Percentiles rank a stretch among this genome's conserved stretches.
phyloP scores from a whole-genome alignment of 805 yeast species.

The Wickerhamiella spandovensis region DNA sequence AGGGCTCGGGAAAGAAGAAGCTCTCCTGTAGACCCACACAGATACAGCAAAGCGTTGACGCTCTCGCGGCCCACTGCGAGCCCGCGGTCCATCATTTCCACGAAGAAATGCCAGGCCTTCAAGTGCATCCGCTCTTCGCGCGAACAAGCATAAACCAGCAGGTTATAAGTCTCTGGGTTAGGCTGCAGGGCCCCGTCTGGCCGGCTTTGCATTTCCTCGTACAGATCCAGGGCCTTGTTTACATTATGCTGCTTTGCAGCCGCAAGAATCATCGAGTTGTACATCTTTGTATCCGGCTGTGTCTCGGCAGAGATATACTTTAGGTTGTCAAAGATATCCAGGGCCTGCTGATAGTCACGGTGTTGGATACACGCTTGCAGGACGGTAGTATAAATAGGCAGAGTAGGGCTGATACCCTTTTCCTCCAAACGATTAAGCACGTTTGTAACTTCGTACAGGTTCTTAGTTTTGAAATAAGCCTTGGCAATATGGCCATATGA shows the following conservation, averaged over 20 bases:
- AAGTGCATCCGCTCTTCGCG: constrained; percentile 33
- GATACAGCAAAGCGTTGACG: constrained; percentile 54
- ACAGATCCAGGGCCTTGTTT: constrained; percentile 65
- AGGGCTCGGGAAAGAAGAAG: constrained; percentile 52
- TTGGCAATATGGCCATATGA: constrained; percentile 25
- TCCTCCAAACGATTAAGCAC: constrained; percentile 17
- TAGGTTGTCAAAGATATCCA: constrained; percentile 68
- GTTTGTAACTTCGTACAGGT: constrained; percentile 16
- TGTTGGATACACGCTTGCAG: constrained; percentile 46
- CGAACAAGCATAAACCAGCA: constrained; percentile 58
- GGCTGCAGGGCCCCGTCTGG: constrained; percentile 28
- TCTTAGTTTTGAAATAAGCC: constrained; percentile 19
- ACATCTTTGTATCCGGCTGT: constrained; percentile 54
- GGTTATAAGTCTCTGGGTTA: constrained; percentile 34
- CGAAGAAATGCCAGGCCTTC: constrained; percentile 68
- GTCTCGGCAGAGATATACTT: constrained; percentile 58
- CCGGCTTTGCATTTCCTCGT: constrained; percentile 45
- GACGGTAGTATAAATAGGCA: constrained; percentile 38
- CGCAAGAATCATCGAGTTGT: constrained; percentile 56
- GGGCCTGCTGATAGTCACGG: constrained; percentile 44
- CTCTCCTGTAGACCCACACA: constrained; percentile 76
- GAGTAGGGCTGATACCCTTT: constrained; percentile 15
- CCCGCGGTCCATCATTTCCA: constrained; percentile 40
- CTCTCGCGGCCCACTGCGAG: constrained; percentile 29
- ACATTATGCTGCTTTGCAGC: constrained; percentile 49